phyloP scores from a whole-genome alignment of 306 rosid species.

The Leucaena leucocephala region DNA sequence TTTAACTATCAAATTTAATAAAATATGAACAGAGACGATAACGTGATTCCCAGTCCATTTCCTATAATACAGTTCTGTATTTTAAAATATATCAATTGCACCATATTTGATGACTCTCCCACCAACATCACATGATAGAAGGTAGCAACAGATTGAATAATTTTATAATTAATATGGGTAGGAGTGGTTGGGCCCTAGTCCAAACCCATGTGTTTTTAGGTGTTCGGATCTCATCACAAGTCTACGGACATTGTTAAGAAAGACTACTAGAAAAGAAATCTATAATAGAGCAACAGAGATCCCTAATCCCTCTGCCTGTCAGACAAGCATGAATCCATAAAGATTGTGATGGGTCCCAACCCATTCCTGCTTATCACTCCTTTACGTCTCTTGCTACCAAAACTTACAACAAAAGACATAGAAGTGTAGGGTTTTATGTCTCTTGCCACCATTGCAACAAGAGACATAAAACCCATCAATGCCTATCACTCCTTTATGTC shows the following conservation, averaged over 20 bases:
- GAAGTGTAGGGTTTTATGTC: not conserved
- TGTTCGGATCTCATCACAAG: not conserved
- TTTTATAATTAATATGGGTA: not conserved
- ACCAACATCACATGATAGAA: conserved; percentile 2
- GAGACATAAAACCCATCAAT: not conserved
- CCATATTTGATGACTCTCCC: not conserved
- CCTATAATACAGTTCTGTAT: not conserved
- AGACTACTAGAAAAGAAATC: not conserved
- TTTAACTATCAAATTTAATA: conserved; percentile 5
- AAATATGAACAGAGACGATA: not conserved
- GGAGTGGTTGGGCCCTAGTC: not conserved
- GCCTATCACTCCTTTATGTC: not conserved
- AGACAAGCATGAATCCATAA: not conserved
- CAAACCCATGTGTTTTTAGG: not conserved
- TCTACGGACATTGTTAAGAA: not conserved
- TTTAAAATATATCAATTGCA: not conserved
- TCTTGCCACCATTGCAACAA: not conserved
- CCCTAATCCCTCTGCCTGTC: not conserved
- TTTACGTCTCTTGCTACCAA: not conserved
- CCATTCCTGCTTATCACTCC: not conserved
- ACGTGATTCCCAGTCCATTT: not conserved
- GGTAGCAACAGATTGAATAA: not conserved
- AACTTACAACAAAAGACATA: no score
- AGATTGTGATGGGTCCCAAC: not conserved
- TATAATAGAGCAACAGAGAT: conserved; percentile 10